Percentiles rank a stretch among this genome's conserved stretches.
Conservation (phyloP, 2,329 filamentous ascomycete genomes). For the Alternaria metachromatica region DNA sequence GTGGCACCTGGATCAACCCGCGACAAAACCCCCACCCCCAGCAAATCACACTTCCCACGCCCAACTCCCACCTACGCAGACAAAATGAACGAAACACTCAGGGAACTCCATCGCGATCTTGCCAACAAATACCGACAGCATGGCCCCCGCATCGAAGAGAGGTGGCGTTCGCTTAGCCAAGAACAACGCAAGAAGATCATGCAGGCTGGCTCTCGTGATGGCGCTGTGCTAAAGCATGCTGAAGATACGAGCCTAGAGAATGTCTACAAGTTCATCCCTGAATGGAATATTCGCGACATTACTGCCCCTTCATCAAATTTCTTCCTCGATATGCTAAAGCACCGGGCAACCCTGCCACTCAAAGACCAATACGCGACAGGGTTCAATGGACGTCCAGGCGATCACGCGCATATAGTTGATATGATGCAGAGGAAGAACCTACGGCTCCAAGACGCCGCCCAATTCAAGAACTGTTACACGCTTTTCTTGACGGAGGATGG, state of each 20-base stretch:
- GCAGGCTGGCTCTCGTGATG: conserved; percentile 43
- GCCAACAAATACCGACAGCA: conserved; percentile 50
- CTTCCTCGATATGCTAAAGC: conserved; percentile 50
- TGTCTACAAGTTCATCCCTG: conserved; percentile 52
- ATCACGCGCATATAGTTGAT: conserved; percentile 45
- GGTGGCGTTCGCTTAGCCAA: conserved; percentile 52
- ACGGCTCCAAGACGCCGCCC: conserved; percentile 25
- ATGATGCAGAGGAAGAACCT: conserved; percentile 48
- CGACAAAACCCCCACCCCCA: not conserved
- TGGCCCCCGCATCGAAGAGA: conserved; percentile 41
- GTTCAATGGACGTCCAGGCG: conserved; percentile 43
- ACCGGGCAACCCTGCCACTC: conserved; percentile 43
- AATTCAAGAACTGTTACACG: conserved; percentile 45
- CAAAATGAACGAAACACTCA: conserved; percentile 22
- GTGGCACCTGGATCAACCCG: too few relatives aligned
- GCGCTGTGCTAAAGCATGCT: conserved; percentile 46
- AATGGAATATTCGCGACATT: conserved; percentile 56
- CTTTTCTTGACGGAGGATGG: conserved; percentile 45
- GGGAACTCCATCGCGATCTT: conserved; percentile 50
- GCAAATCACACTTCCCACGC: not conserved
- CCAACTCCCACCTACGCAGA: not conserved
- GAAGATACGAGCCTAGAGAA: conserved; percentile 47
- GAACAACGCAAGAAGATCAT: conserved; percentile 46
- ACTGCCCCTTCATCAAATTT: conserved; percentile 39
- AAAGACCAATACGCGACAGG: conserved; percentile 24